Evolutionary conservation across 2,329 filamentous ascomycete species (phyloP).

Genomic region (Verticillium tricorpus): DNA sequence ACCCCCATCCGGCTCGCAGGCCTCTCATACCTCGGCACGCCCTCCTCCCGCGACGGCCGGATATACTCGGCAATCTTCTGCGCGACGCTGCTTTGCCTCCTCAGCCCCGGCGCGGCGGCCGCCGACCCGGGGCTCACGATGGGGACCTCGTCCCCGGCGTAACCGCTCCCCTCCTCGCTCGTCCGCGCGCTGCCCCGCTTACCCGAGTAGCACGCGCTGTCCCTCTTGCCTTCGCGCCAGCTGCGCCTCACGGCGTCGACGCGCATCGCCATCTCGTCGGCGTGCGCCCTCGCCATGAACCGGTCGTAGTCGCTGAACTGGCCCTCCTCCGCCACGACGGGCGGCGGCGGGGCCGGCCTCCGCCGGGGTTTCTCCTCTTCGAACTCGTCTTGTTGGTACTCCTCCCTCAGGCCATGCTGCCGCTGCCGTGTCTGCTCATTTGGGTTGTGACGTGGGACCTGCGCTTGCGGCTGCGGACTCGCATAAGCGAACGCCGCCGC

Average conservation of each 20-base stretch:
- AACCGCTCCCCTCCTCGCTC: constrained; percentile 5
- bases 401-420: background rate
- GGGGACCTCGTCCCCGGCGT: background rate
- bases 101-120: constrained; percentile 7
- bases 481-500: background rate
- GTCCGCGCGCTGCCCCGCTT: constrained; percentile 9
- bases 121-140: background rate
- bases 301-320: constrained; percentile 19
- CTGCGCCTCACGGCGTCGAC: constrained; percentile 9
- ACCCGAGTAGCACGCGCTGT: constrained; percentile 10
- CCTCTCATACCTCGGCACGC: background rate
- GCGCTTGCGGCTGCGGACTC: background rate
- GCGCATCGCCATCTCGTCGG: constrained; percentile 16
- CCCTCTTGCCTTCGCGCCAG: constrained; percentile 10
- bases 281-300: constrained; percentile 21
- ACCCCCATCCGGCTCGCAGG: background rate
- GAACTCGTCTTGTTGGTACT: background rate
- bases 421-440: background rate
- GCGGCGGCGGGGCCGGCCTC: background rate
- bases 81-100: constrained; percentile 25
- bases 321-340: background rate
- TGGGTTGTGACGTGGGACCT: background rate
- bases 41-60: constrained; percentile 14
- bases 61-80: constrained; percentile 46
- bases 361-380: background rate